A percentile compares a stretch with the other conserved stretches of the same genome.
Evolutionary conservation across 352 stramenopile species (phyloP).

Genomic region (Globisporangium recalcitrans): DNA sequence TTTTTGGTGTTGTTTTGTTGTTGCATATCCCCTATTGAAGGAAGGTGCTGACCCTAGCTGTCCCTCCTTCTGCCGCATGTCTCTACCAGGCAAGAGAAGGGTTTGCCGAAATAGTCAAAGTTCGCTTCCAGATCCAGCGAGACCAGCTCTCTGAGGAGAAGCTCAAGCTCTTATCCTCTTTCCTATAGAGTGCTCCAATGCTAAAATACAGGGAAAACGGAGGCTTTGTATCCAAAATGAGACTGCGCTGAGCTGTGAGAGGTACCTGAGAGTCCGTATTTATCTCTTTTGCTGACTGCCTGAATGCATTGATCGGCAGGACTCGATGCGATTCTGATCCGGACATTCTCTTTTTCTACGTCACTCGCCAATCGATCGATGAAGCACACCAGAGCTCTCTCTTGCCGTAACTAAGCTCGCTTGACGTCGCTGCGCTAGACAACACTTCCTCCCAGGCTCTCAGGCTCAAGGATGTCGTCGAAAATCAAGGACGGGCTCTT

Average conservation of each 20-base stretch:
- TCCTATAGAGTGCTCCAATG: constrained; percentile 33
- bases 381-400: constrained; percentile 1
- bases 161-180: constrained; percentile 44
- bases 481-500: constrained; percentile 94
- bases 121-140: constrained; percentile 52
- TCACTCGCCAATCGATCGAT: constrained; percentile 4
- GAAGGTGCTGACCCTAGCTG: neutral
- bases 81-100: constrained; percentile 55
- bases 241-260: neutral
- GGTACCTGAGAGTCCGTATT: constrained; percentile 6
- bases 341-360: neutral
- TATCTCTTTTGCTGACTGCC: constrained; percentile 7
- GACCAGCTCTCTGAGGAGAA: constrained; percentile 30
- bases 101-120: constrained; percentile 63
- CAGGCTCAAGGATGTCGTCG: constrained; percentile 68
- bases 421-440: neutral
- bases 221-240: constrained; percentile 7
- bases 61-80: constrained; percentile 1
- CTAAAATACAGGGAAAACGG: constrained; percentile 14
- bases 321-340: constrained; percentile 3
- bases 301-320: constrained; percentile 4
- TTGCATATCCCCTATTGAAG: neutral
- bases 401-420: neutral
- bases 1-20: neutral
- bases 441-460: neutral